phyloP scores from a whole-genome alignment of 495 filamentous ascomycete genomes.

The Aspergillus wentii region DNA sequence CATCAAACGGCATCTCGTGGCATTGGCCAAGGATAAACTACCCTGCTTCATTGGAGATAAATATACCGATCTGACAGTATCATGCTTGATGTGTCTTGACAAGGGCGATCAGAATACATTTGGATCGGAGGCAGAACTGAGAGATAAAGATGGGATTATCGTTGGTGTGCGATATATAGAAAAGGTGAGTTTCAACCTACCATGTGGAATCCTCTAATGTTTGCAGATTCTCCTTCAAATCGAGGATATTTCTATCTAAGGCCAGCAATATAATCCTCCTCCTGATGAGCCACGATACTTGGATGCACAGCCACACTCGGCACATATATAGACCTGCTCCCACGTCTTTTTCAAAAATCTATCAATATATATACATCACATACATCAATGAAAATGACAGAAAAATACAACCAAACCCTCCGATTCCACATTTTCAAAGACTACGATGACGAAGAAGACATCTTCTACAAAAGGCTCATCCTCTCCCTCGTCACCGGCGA shows the following conservation, averaged over 20 bases:
- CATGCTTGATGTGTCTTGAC: slow-evolving; percentile 52
- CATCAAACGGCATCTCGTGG: slow-evolving; percentile 34
- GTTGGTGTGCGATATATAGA: slow-evolving; percentile 46
- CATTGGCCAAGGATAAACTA: slow-evolving; percentile 30
- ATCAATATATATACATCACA: too few relatives aligned
- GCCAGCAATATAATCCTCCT: too few relatives aligned
- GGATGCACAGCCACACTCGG: too few relatives aligned
- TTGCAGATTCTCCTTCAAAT: neutral
- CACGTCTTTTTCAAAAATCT: too few relatives aligned
- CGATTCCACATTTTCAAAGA: neutral
- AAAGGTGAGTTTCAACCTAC: slow-evolving; percentile 4
- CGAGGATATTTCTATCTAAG: neutral
- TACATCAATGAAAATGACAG: too few relatives aligned
- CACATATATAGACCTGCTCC: too few relatives aligned
- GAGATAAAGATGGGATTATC: slow-evolving; percentile 30
- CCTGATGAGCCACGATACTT: too few relatives aligned
- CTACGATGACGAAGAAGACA: slow-evolving; percentile 3
- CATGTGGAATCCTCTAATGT: neutral
- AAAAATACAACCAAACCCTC: too few relatives aligned
- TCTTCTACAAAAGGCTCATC: neutral
- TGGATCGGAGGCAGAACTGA: slow-evolving; percentile 21
- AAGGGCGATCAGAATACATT: slow-evolving; percentile 36
- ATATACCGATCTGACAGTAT: slow-evolving; percentile 42
- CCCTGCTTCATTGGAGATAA: slow-evolving; percentile 41
- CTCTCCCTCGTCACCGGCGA: slow-evolving; percentile 1